Base-by-base conservation (phyloP, 208 protist species). In the Endotrypanum monterogeii region DNA sequence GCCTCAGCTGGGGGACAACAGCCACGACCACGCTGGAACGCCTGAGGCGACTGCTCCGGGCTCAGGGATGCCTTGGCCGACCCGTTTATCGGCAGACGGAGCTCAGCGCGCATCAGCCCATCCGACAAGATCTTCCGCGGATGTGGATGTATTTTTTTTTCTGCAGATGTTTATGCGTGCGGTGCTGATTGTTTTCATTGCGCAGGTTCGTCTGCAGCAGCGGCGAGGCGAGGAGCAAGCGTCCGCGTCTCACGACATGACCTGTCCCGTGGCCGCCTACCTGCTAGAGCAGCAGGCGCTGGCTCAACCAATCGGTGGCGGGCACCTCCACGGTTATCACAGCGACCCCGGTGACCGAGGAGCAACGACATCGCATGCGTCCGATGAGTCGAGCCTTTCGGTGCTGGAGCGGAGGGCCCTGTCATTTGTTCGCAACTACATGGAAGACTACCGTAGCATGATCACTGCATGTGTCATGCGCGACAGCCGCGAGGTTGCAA, bases 381-480 rank as follows among this genome's bases (percentile, higher is more conserved):
- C 46, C 5, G 32, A 54, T 2, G 62, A 50, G 37, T 18, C 54
- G 16, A 57, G 48, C 39, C 83, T 94, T 9, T 79, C 70, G 30
- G 23, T 52, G 35, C 44, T 87, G 20, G 89, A 94, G 67, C 80
- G 73, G 16, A 52, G 76, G 7, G 86, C 89, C n/a, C 61, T 89
- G 35, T 32, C 25, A 51, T 85, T 86, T 63, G 76, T 91, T 41
- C 86, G 81, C 8, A 66, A 25, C 28, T 71, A 91, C 77, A 76
- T 87, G 61, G 35, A 7, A 0, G 50, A 73, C 30, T 89, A 89
- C 58, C 79, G 82, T 51, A 41, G 50, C 3, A 86, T 91, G 69
- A 76, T 94, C 51, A 80, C 76, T 20, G 51, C 61, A 2, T 87
- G 83, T 74, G 89, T 94, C n/a, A 94, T 94, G 83, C 79, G 87